Percentiles rank a stretch among this genome's conserved stretches.
These are phyloP conservation scores for Penicillium mononematosum DNA, from an alignment of 495 filamentous ascomycete species.

Conservation along the genomic window DNA sequence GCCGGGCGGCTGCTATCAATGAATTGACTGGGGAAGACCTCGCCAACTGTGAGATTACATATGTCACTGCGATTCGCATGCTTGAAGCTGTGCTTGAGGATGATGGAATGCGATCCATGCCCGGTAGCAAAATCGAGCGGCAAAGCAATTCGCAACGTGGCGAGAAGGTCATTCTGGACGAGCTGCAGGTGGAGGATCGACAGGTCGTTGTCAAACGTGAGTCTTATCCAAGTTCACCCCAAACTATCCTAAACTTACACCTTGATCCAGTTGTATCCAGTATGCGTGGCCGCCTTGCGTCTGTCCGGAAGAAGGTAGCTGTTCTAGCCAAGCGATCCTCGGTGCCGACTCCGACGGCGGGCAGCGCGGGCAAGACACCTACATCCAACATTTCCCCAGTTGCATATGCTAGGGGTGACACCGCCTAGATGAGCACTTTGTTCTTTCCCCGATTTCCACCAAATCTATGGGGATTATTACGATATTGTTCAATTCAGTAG, in stretches of 20 bases:
- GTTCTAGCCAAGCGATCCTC: slow-evolving; percentile 52
- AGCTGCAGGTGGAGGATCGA: slow-evolving; percentile 70
- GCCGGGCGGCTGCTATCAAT: slow-evolving; percentile 86
- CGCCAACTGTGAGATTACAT: slow-evolving; percentile 84
- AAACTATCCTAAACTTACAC: slow-evolving; percentile 25
- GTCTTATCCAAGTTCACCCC: slow-evolving; percentile 22
- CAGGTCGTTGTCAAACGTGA: slow-evolving; percentile 69
- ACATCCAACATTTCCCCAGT: slow-evolving; percentile 34
- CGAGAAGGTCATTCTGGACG: slow-evolving; percentile 51
- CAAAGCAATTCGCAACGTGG: slow-evolving; percentile 18
- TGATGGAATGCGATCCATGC: slow-evolving; percentile 55
- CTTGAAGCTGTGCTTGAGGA: slow-evolving; percentile 89
- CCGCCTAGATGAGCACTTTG: slow-evolving; percentile 29
- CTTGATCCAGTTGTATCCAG: slow-evolving; percentile 52
- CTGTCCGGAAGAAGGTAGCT: slow-evolving; percentile 58
- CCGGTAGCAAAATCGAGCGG: slow-evolving; percentile 33
- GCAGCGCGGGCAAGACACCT: slow-evolving; percentile 30
- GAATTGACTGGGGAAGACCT: slow-evolving; percentile 92
- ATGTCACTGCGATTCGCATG: slow-evolving; percentile 88
- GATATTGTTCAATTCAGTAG: neutral
- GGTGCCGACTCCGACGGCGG: slow-evolving; percentile 33
- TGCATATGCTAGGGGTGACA: slow-evolving; percentile 32
- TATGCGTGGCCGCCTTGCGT: slow-evolving; percentile 54
- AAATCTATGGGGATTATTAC: slow-evolving; percentile 13
- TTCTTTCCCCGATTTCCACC: slow-evolving; percentile 15